Base-by-base conservation (phyloP, 208 protist genomes). In the Leishmania guyanensis region DNA sequence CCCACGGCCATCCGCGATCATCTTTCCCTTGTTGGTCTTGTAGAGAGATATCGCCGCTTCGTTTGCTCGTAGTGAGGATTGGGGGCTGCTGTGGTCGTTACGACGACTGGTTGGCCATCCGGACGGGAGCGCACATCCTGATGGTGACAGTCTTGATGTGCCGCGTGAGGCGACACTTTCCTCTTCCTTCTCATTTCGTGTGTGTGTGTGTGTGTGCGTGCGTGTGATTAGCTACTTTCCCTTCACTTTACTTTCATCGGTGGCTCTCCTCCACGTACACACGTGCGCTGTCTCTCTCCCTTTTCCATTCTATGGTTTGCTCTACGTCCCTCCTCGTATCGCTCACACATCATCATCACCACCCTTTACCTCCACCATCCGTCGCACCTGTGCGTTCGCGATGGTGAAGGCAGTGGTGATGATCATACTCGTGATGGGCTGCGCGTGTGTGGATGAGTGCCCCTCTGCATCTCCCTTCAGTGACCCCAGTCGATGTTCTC, bases 201-300 rank as follows among this genome's bases (percentile, higher is more conserved):
- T 69, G 64, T 69, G 29, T 69, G 64, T 69, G 29, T 69, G 29
- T 69, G 17, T 69, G n/a, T 69, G 64, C 6, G 29, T 69, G 64
- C 26, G 64, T 69, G 64, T 69, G 64, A n/a, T 9, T 73, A 3
- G 5, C 8, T 53, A 53, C 69, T 1, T 53, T 4, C 46, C 17
- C 12, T 43, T 22, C 51, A 12, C 46, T 33, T 53, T 9, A 16
- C 48, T 22, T 29, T 12, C 22, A 39, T 36, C n/a, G 26, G 20
- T 20, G 12, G 1, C 22, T 36, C 70, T n/a, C 10, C 10, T 36
- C 2, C 26, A 36, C 36, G 33, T 29, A 10, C 22, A 43, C n/a
- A 14, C 65, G 36, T n/a, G 65, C 10, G 10, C 65, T 29, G 26
- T 26, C n/a, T 10, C 58, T 64, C 26, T n/a, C n/a, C 22, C 56